Percentiles rank a stretch among this genome's conserved stretches.
phyloP scores from a whole-genome alignment of 1,284 basidiomycete genomes.

The Ceratobasidium sp. region DNA sequence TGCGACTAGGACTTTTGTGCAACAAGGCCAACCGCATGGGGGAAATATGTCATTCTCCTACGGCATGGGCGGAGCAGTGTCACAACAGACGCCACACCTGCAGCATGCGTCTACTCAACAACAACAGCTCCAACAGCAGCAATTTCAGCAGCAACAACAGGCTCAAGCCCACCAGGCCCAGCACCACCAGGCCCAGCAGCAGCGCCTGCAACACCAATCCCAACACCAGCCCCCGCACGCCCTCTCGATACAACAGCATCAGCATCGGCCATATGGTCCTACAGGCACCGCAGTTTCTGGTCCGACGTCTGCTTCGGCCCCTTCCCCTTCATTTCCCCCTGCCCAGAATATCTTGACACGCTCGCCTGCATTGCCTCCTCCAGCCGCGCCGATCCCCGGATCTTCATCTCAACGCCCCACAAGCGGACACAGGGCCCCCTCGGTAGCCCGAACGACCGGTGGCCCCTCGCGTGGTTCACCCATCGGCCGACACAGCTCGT shows the following conservation, averaged over 20 bases:
- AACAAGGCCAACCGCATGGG: constrained; percentile 28
- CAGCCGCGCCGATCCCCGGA: constrained; percentile 30
- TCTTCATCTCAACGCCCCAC: constrained; percentile 37
- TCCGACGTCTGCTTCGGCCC: constrained; percentile 41
- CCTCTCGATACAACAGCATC: constrained; percentile 37
- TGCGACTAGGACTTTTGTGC: constrained; percentile 39
- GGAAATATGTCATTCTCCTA: constrained; percentile 37
- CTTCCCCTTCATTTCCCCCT: constrained; percentile 37
- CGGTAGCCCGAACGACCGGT: constrained; percentile 26
- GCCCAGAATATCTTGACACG: constrained; percentile 35
- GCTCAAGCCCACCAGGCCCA: constrained; percentile 6
- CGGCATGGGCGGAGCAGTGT: neutral
- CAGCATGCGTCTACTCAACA: constrained; percentile 20
- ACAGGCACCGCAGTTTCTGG: constrained; percentile 37
- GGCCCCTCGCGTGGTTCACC: constrained; percentile 27
- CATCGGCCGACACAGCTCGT: constrained; percentile 22
- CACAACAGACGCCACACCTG: constrained; percentile 34
- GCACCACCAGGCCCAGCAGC: constrained; percentile 16
- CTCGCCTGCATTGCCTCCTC: constrained; percentile 37
- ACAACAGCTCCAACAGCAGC: constrained; percentile 22
- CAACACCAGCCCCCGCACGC: constrained; percentile 15
- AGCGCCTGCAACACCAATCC: constrained; percentile 6
- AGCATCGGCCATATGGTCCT: constrained; percentile 30
- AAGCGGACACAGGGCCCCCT: constrained; percentile 39
- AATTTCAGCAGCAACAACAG: constrained; percentile 8